phyloP scores from a whole-genome alignment of 148 eudicot genomes.

The Nyssa sinensis region DNA sequence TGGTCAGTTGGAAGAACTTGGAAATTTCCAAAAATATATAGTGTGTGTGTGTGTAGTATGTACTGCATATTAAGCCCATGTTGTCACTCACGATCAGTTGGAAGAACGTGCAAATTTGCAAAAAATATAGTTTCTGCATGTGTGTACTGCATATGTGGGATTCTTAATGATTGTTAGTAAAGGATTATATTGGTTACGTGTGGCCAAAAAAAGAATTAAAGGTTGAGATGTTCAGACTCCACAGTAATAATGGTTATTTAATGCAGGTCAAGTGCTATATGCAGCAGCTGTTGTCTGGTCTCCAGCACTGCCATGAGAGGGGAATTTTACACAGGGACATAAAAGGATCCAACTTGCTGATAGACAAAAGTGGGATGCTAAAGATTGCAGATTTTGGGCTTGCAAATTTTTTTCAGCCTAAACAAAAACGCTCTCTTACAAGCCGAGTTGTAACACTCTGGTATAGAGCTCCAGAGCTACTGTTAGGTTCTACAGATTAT shows the following conservation, averaged over 20 bases:
- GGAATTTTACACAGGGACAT: constrained; percentile 57
- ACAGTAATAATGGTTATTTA: background rate
- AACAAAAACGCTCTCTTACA: constrained; percentile 29
- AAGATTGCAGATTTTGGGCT: constrained; percentile 58
- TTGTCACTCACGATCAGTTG: background rate
- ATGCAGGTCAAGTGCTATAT: constrained; percentile 49
- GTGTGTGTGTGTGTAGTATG: too few relatives aligned
- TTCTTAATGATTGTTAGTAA: too few relatives aligned
- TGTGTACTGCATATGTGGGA: too few relatives aligned
- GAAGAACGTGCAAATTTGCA: background rate
- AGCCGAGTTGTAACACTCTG: constrained; percentile 53
- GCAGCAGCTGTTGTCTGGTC: constrained; percentile 48
- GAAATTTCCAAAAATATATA: too few relatives aligned
- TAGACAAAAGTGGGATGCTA: constrained; percentile 41
- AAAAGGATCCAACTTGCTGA: constrained; percentile 49
- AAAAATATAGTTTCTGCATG: too few relatives aligned
- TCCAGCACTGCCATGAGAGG: constrained; percentile 45
- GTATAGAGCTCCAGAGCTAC: constrained; percentile 56
- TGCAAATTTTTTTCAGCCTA: constrained; percentile 36
- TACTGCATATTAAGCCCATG: too few relatives aligned
- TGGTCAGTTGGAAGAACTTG: background rate
- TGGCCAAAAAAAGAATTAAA: too few relatives aligned
- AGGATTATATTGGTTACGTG: too few relatives aligned
- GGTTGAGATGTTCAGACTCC: background rate
- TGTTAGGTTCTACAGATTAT: constrained; percentile 46